Base-by-base conservation (phyloP, 345 rosid genomes). In the Eutrema japonicum region DNA sequence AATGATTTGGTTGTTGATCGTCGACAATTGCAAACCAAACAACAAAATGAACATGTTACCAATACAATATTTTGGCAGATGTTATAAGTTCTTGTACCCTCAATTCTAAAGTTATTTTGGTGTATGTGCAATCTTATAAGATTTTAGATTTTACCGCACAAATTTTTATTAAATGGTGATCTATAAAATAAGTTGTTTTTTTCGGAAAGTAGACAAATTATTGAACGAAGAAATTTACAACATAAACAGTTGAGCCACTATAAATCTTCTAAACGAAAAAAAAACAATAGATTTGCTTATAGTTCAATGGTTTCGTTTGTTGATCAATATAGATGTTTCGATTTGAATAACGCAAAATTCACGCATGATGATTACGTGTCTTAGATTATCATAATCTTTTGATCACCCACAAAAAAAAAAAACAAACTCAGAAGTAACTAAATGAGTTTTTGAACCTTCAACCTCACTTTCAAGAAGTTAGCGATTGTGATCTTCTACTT, bases 341-440 rank as follows among this genome's bases (percentile, higher is more conserved):
- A 8, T 10, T 37, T 48, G 16, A 57, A 36, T 37, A 70, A 48
- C 27, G 38, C 7, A 12, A 58, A n/a, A 48, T 59, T 57, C 30
- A 36, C 38, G 40, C 58, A 58, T 41, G 18, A 59, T 48, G 8
- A 6, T 36, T 58, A 29, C 40, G 37, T 47, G 47, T n/a, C 48
- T 56, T 26, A 14, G 8, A 50, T 60, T n/a, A 71, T 37, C 42
- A 60, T n/a, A 47, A n/a, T 4, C 7, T 54, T 29, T 66, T 12
- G 35, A 22, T 12, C 9, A 3, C 56, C 38, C 13, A 7, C 32
- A 30, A 7, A 13, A n/a, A 32, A n/a, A 32, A 14, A 46, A 37
- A 27, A 10, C 8, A 10, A 49, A 33, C 29, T 38, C 10, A 49
- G 37, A n/a, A 47, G 43, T 32, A 45, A 36, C 36, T 46, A 29